These are phyloP conservation scores for Tricholoma terreum DNA, from an alignment of 768 basidiomycete species.

Conservation along the genomic window DNA sequence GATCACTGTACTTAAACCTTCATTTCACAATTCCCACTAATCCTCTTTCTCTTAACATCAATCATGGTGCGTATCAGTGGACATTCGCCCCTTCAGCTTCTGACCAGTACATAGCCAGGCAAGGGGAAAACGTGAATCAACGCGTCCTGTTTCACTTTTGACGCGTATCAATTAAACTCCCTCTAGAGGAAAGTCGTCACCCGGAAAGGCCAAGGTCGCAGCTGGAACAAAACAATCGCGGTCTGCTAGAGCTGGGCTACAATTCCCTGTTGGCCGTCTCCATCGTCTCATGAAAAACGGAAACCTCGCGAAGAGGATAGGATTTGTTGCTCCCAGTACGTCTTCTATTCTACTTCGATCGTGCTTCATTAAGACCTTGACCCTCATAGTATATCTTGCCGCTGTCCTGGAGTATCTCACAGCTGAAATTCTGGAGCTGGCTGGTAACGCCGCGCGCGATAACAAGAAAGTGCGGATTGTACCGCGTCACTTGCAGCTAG, in stretches of 20 bases:
- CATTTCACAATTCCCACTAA: constrained; percentile 5
- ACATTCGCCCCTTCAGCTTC: constrained; percentile 4
- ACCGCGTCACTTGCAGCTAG: constrained; percentile 79
- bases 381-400: constrained; percentile 66
- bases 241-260: constrained; percentile 60
- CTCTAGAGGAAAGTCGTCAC: constrained; percentile 18
- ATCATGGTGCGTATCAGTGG: constrained; percentile 11
- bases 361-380: not conserved
- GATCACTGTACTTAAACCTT: constrained; percentile 11
- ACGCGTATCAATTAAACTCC: constrained; percentile 9
- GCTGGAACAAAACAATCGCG: constrained; percentile 65
- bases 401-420: constrained; percentile 86
- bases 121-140: constrained; percentile 50
- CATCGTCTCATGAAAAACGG: constrained; percentile 73
- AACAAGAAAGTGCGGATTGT: constrained; percentile 83
- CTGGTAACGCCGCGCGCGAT: constrained; percentile 75
- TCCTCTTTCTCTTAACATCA: not conserved
- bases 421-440: constrained; percentile 84
- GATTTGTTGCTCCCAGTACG: constrained; percentile 64
- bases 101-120: constrained; percentile 38
- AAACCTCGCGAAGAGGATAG: constrained; percentile 70
- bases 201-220: constrained; percentile 39
- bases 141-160: not conserved
- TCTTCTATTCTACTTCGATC: not conserved
- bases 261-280: constrained; percentile 83